Evolutionary conservation across 345 rosid genomes (phyloP), one percentile per base, ranked within the genome.

Genomic region (Syzygium aromaticum): DNA sequence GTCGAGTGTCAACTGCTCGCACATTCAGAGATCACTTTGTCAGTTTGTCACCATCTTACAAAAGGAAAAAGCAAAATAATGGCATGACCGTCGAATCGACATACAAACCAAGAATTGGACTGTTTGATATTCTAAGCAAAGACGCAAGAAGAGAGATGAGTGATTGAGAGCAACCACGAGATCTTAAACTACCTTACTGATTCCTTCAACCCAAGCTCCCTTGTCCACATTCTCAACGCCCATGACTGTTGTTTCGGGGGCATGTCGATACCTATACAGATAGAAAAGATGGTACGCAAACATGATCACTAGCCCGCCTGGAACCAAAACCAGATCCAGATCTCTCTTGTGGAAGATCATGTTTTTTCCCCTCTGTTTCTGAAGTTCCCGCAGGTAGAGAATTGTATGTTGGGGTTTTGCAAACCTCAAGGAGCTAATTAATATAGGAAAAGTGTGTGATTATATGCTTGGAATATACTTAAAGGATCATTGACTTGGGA

Each of bases 151-250:
- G 16, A 61, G 57, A 52, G 77, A 51, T 83, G 56, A 80, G 33
- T 51, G 86, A 84, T 17, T 14, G 54, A 49, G 59, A 59, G 78
- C 23, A 88, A 88, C 67, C 64, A 27, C 51, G n/a, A 8, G n/a
- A 27, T 54, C 19, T 19, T 56, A 22, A 28, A 67, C 84, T 67
- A 88, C 96, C 98, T 92, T 89, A 93, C 94, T 90, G 56, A 95
- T 88, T 85, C 94, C 91, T 63, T 94, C 93, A 77, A 95, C 98
- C 98, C 98, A 96, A 90, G 94, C 95, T 93, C 91, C 90, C 90
- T 91, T 94, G 85, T 94, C 95, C 19, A 90, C 90, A 92, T 94
- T 94, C 89, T 94, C 96, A 73, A 93, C 87, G 87, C 99, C 99
- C 54, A 93, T 87, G 54, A 92, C 88, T 5, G 98, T 95, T 23